Conservation (phyloP, 805 yeast genomes). For the Yarrowia sp. region DNA sequence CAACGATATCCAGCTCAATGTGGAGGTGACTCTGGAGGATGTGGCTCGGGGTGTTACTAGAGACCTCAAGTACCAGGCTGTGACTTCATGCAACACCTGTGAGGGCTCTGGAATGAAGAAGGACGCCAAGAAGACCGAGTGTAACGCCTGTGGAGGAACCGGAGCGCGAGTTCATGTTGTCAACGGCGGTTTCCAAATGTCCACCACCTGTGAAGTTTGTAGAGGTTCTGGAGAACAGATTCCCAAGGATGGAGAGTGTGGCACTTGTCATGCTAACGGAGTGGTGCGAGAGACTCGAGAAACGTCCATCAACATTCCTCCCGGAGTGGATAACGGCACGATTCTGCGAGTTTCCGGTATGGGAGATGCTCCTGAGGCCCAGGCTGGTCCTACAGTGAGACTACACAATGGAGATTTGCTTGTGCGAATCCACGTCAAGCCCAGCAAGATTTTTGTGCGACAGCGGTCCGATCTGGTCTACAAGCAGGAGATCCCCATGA, state of each 20-base stretch:
- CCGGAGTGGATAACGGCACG: constrained; percentile 85
- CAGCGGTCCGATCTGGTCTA: constrained; percentile 64
- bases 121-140: constrained; percentile 72
- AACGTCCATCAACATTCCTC: constrained; percentile 82
- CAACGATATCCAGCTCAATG: constrained; percentile 78
- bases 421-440: constrained; percentile 72
- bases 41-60: constrained; percentile 76
- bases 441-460: constrained; percentile 69
- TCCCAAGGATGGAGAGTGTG: constrained; percentile 66
- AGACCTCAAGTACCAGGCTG: constrained; percentile 65
- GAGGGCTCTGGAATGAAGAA: constrained; percentile 79
- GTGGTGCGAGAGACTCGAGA: constrained; percentile 63
- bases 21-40: constrained; percentile 76
- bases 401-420: constrained; percentile 83
- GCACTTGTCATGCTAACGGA: constrained; percentile 85
- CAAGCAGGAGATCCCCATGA: constrained; percentile 73
- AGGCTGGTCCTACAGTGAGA: constrained; percentile 67
- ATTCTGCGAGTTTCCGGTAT: constrained; percentile 79
- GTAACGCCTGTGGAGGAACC: constrained; percentile 87
- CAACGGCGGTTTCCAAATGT: constrained; percentile 95
- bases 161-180: constrained; percentile 84
- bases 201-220: constrained; percentile 85
- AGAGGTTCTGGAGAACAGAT: constrained; percentile 84
- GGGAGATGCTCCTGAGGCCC: constrained; percentile 84
- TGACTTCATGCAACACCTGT: constrained; percentile 77